These are phyloP conservation scores for fission yeast (Schizosaccharomyces pombe) DNA, from an alignment of 805 yeast species.

Conservation along the genomic window ASM294v3 CU329670.1:1241001-1241500, in stretches of 20 bases:
- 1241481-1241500: not conserved
- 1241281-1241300: slow-evolving; percentile 89
- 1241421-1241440: not conserved
- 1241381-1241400: slow-evolving; percentile 80
- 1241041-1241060: slow-evolving; percentile 75
- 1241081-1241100: slow-evolving; percentile 44
- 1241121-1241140: slow-evolving; percentile 68
- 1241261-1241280: slow-evolving; percentile 78
- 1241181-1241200: slow-evolving; percentile 16
- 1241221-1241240: slow-evolving; percentile 59
- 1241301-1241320: slow-evolving; percentile 89
- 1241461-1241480: not conserved
- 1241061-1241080: slow-evolving; percentile 37
- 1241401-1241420: slow-evolving; percentile 53
- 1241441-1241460: not conserved
- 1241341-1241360: slow-evolving; percentile 63
- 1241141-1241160: slow-evolving; percentile 66
- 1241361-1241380: slow-evolving; percentile 84
- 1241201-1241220: slow-evolving; percentile 23
- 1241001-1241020: slow-evolving; percentile 56
- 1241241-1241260: slow-evolving; percentile 51
- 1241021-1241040: slow-evolving; percentile 86
- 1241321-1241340: slow-evolving; percentile 23
- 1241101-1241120: slow-evolving; percentile 44
- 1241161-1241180: slow-evolving; percentile 38